Evolutionary conservation across 345 rosid genomes (phyloP), one percentile per base, ranked within the genome.

Genomic region (Moringa oleifera): DNA sequence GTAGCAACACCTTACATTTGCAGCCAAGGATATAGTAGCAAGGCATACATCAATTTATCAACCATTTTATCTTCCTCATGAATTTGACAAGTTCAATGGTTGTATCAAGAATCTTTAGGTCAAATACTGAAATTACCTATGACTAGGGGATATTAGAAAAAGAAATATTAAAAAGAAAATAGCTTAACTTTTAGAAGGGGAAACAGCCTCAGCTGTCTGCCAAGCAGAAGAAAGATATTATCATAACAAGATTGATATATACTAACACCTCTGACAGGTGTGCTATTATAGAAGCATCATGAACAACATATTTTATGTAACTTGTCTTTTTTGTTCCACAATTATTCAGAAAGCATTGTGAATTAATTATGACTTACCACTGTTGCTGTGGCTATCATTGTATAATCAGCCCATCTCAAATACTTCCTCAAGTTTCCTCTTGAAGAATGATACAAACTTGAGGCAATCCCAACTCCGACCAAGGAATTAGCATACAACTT

Each of bases 401-500:
- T 81, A 76, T 88, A 90, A 79, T 90, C 99, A 58, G 78, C 68
- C 97, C 99, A 94, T 84, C 91, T 83, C 49, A 94, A 61, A 62
- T 80, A 94, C 68, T 77, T 88, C 75, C 96, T 85, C 65, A 80
- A 41, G 63, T 67, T 83, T 46, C 99, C 99, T 71, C 86, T 82
- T 11, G 99, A 94, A 64, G 80, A 82, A 82, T 94, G 99, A 67
- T 94, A 94, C 74, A 94, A 31, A 64, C 85, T 79, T 20, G 99
- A 94, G 0, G 92, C 85, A 57, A 90, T 79, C 69, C 99, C 99
- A 25, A 94, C 99, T 66, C 99, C 99, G 24, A 94, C 75, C 53
- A 94, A 72, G 2, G 99, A 90, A 84, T 94, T 94, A 61, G 99
- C 99, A 56, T 94, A 94, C 52, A 90, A 67, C 70, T 76, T 88